Conservation (phyloP, 225 moss, liverwort and hornwort genomes). For the Climacium dendroides region DNA sequence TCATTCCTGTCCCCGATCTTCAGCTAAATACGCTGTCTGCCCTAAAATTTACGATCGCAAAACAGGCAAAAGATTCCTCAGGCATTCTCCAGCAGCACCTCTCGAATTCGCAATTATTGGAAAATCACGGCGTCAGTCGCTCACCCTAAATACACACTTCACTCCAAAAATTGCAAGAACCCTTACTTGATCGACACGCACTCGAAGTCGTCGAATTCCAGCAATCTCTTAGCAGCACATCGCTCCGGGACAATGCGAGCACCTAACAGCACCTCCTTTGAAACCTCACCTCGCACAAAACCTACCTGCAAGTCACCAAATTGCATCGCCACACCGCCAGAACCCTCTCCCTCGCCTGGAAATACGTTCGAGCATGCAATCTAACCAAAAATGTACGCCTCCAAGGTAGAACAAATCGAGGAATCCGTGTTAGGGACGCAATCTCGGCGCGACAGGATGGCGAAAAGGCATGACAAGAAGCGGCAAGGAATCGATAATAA, state of each 20-base stretch:
- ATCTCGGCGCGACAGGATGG: background rate
- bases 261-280: background rate
- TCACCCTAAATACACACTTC: background rate
- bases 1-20: background rate
- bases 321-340: background rate
- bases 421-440: background rate
- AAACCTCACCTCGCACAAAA: background rate
- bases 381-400: background rate
- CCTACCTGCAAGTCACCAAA: background rate
- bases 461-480: background rate
- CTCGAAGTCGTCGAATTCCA: background rate
- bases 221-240: background rate
- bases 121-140: background rate
- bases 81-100: background rate
- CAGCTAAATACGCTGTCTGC: background rate
- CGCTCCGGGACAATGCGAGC: background rate
- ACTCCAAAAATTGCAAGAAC: background rate
- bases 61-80: background rate
- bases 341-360: background rate
- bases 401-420: background rate
- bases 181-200: background rate
- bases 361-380: background rate
- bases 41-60: conserved; percentile 2
- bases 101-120: background rate
- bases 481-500: background rate